Percentiles rank a stretch among this genome's conserved stretches.
These are phyloP conservation scores for Zea mays DNA, from an alignment of 176 grass and related monocot genomes.

Conservation along the genomic window Zm-B73-REFERENCE-NAM-5.0 NC_050096.1:184105001-184105500, in stretches of 20 bases:
- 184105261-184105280: conserved; percentile 12
- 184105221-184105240: background rate
- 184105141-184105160: conserved; percentile 30
- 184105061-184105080: conserved; percentile 3
- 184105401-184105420: too few relatives aligned
- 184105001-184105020: conserved; percentile 86
- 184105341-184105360: background rate
- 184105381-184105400: background rate
- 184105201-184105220: conserved; percentile 36
- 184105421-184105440: too few relatives aligned
- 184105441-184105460: too few relatives aligned
- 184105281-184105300: background rate
- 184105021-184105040: conserved; percentile 87
- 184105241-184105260: conserved; percentile 24
- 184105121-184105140: background rate
- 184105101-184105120: background rate
- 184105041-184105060: conserved; percentile 99
- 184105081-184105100: conserved; percentile 22
- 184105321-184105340: background rate
- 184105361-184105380: background rate
- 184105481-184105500: too few relatives aligned
- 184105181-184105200: conserved; percentile 59
- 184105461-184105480: too few relatives aligned
- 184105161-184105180: conserved; percentile 40
- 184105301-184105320: background rate